phyloP scores from a whole-genome alignment of 805 yeast genomes.

The Schwanniomyces pseudopolymorphus region DNA sequence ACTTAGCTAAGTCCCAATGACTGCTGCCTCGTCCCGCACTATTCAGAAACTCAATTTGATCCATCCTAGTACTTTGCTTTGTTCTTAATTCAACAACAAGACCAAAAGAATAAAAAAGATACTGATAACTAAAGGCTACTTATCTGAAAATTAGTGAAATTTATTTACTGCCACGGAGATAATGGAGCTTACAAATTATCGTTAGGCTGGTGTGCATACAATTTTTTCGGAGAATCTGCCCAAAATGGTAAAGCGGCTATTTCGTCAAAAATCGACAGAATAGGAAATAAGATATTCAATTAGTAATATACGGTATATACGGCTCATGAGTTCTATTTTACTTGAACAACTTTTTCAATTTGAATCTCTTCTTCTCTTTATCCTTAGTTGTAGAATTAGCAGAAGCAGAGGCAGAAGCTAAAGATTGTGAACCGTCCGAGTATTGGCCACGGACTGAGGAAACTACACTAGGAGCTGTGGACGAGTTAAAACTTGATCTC shows the following conservation, averaged over 20 bases:
- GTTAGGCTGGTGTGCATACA: neutral
- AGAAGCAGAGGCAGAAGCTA: constrained; percentile 6
- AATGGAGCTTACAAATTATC: neutral
- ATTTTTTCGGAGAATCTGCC: neutral
- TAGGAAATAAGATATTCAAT: neutral
- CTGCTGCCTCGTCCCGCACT: neutral
- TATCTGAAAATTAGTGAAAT: neutral
- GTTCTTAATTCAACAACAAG: neutral
- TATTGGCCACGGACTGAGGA: constrained; percentile 1
- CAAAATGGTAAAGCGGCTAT: neutral
- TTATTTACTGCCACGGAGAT: neutral
- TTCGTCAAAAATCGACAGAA: neutral
- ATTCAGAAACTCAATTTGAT: neutral
- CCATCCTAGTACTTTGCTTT: neutral
- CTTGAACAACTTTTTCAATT: constrained; percentile 47
- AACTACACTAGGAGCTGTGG: neutral
- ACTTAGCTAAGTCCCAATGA: neutral
- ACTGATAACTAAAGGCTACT: neutral
- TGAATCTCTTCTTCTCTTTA: constrained; percentile 43
- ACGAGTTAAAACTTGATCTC: constrained; percentile 5
- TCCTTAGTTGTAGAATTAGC: neutral
- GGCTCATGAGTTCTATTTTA: constrained; percentile 5
- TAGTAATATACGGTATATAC: neutral
- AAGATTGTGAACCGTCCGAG: constrained; percentile 3
- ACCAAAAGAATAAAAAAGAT: neutral